Evolutionary conservation across 768 basidiomycete genomes (phyloP), one percentile per base, ranked within the genome.

Genomic region (Lactarius hatsudake): DNA sequence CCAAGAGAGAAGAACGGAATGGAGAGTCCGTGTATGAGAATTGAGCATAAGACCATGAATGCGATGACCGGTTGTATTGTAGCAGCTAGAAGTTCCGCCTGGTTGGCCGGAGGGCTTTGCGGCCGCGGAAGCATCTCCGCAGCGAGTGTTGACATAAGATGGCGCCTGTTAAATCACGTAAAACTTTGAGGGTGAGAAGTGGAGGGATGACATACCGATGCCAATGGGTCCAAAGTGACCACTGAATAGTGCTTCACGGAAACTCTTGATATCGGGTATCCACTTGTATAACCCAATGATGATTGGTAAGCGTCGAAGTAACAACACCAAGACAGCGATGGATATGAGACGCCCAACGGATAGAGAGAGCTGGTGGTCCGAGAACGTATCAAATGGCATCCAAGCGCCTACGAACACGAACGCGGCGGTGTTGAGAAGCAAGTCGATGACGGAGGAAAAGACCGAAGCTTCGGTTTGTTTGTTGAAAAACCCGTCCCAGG

Each of bases 371-470:
- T 78, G 80, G 10, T 79, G 77, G 74, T 93, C 83, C 66, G 81
- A 78, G 80, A 96, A 98, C 59, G 83, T 82, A 73, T 83, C 76
- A 78, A 99, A 98, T 1, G 97, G 97, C 86, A 96, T 96, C 89
- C 96, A 95, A 40, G 96, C 96, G 67, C 97, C 97, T 68, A 98
- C 90, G 74, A 91, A 98, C 60, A 98, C 88, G 80, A 98, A 98
- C 4, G 92, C 91, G 34, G 94, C 93, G 69, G 94, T 86, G 79
- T 98, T 98, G 86, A 97, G 96, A 65, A 98, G 82, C 71, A 98
- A 80, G 77, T 98, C 94, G 73, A 98, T 94, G 72, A 98, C 96
- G 77, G 93, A 94, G 71, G 89, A 92, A 81, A 99, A 99, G 68
- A 94, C 88, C 34, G 93, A 86, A 76, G 98, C 96, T 74, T 97